Percentiles rank a stretch among this genome's conserved stretches.
Evolutionary conservation across 495 filamentous ascomycete genomes (phyloP).

Genomic region (Cetradonia linearis): DNA sequence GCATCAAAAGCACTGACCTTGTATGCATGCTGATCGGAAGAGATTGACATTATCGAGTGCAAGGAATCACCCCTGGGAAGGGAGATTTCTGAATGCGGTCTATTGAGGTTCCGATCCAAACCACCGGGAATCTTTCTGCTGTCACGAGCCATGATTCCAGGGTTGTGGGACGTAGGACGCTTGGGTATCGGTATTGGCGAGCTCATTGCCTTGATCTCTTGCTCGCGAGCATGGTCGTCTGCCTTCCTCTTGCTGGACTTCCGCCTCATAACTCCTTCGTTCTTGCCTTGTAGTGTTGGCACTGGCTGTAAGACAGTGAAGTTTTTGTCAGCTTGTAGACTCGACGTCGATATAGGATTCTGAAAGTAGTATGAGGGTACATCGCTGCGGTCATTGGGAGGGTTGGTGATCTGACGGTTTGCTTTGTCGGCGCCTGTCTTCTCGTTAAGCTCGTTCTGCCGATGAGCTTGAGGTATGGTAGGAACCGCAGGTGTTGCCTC

Average conservation of each 20-base stretch:
- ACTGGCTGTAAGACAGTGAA: conserved; percentile 38
- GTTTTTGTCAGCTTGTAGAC: conserved; percentile 34
- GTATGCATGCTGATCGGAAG: conserved; percentile 60
- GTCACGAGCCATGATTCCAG: conserved; percentile 51
- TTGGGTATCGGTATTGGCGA: conserved; percentile 55
- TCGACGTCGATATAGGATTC: conserved; percentile 35
- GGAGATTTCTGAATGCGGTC: conserved; percentile 61
- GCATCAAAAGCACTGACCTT: conserved; percentile 64
- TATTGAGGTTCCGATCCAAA: conserved; percentile 48
- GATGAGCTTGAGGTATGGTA: conserved; percentile 22
- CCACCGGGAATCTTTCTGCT: conserved; percentile 50
- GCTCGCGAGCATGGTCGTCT: conserved; percentile 64
- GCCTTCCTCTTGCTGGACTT: conserved; percentile 71
- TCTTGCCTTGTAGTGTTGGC: conserved; percentile 56
- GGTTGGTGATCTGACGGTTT: conserved; percentile 28
- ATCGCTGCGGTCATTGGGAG: conserved; percentile 25
- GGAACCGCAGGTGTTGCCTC: conserved; percentile 27
- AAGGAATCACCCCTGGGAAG: conserved; percentile 63
- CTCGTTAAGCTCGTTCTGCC: conserved; percentile 27
- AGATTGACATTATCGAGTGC: conserved; percentile 59
- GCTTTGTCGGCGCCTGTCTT: conserved; percentile 25
- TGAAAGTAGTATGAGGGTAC: conserved; percentile 41
- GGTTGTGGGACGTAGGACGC: conserved; percentile 45
- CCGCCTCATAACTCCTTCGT: conserved; percentile 46
- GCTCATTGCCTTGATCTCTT: conserved; percentile 77